A percentile compares a stretch with the other conserved stretches of the same genome.
phyloP scores from a whole-genome alignment of 2,329 filamentous ascomycete species.

The Arthroderma sp. region DNA sequence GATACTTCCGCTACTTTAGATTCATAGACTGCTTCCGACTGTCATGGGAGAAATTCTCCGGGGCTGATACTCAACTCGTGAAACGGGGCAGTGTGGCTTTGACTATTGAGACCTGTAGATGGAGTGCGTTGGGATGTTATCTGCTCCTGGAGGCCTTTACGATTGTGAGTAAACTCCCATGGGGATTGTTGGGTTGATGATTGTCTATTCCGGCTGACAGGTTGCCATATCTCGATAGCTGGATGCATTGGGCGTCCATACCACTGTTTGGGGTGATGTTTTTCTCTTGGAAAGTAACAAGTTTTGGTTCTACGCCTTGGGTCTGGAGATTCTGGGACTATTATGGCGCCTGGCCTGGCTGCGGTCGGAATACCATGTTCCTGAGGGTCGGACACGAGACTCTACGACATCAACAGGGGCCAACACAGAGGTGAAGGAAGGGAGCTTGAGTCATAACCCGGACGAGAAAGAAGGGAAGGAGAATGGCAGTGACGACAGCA shows the following conservation, averaged over 20 bases:
- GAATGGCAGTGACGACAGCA: conserved; percentile 12
- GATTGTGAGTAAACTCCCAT: conserved; percentile 35
- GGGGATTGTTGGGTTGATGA: not conserved
- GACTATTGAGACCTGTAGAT: conserved; percentile 43
- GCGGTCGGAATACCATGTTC: conserved; percentile 9
- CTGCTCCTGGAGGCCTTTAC: conserved; percentile 53
- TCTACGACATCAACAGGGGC: conserved; percentile 4
- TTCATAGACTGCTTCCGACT: conserved; percentile 48
- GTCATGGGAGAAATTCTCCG: conserved; percentile 34
- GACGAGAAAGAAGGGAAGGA: conserved; percentile 14
- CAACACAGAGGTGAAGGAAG: too few species aligned
- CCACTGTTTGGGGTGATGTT: conserved; percentile 28
- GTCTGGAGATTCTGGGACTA: conserved; percentile 34
- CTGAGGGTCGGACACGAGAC: conserved; percentile 12
- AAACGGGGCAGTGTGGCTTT: conserved; percentile 20
- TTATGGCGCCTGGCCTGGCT: conserved; percentile 10
- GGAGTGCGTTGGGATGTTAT: conserved; percentile 52
- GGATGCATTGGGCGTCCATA: conserved; percentile 40
- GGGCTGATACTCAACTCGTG: conserved; percentile 4
- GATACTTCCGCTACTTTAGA: conserved; percentile 55
- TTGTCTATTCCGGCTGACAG: not conserved
- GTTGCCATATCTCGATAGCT: conserved; percentile 21
- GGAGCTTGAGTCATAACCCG: not conserved
- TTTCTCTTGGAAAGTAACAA: conserved; percentile 50
- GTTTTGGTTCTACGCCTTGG: conserved; percentile 55